Conservation (phyloP, 441 rosid species). For the Gossypium laxum region DNA sequence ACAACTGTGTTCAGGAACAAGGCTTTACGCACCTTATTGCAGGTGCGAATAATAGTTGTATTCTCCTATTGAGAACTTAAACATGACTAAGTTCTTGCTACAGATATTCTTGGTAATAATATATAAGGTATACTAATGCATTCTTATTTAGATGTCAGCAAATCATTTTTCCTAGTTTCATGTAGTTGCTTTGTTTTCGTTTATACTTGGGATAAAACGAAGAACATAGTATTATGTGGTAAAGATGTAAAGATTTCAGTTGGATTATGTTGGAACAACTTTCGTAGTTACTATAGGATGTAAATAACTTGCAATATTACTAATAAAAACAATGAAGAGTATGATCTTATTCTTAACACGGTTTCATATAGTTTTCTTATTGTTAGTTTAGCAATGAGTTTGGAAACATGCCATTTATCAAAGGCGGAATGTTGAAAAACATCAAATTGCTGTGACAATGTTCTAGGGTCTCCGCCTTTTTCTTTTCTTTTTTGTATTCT, state of each 20-base stretch:
- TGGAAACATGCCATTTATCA: background rate
- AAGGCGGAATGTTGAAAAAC: background rate
- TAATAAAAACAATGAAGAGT: background rate
- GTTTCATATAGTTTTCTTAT: background rate
- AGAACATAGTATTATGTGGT: background rate
- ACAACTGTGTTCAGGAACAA: constrained; percentile 59
- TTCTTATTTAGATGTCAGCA: background rate
- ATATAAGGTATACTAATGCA: background rate
- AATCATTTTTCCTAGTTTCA: background rate
- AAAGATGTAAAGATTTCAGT: background rate
- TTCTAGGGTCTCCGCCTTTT: background rate
- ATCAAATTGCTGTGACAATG: background rate
- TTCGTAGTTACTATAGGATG: background rate
- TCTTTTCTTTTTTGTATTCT: too few species aligned
- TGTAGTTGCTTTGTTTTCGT: background rate
- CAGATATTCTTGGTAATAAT: constrained; percentile 11
- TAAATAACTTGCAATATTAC: background rate
- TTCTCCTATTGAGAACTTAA: constrained; percentile 13
- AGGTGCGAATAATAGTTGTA: constrained; percentile 33
- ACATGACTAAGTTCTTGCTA: constrained; percentile 7
- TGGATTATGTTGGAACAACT: background rate
- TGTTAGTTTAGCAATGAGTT: background rate
- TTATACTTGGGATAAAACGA: background rate
- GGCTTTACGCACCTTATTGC: constrained; percentile 69
- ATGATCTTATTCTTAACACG: background rate